Percentiles rank a stretch among this genome's conserved stretches.
Conservation (phyloP, 2,329 filamentous ascomycete genomes). For the Dendrostoma leiphaemia region DNA sequence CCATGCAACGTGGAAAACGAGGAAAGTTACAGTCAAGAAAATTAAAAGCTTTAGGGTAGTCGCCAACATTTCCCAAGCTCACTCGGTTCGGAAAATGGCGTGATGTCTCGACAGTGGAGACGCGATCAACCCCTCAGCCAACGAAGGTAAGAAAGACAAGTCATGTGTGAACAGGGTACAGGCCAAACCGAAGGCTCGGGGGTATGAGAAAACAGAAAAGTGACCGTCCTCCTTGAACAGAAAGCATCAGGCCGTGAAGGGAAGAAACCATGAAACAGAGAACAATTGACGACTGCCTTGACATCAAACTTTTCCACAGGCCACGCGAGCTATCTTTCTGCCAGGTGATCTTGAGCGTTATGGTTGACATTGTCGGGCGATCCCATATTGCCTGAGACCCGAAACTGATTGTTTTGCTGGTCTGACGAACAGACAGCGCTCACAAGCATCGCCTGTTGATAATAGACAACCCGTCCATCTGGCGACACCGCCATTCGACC, state of each 20-base stretch:
- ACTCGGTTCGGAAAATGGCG: neutral
- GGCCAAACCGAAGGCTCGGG: constrained; percentile 7
- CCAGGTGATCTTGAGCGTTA: too few relatives aligned
- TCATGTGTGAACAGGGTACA: constrained; percentile 17
- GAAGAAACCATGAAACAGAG: constrained; percentile 5
- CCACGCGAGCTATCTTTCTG: too few relatives aligned
- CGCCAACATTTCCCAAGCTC: neutral
- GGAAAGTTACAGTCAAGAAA: constrained; percentile 6
- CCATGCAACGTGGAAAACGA: constrained; percentile 13
- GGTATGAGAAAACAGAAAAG: constrained; percentile 19
- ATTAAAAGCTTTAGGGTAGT: neutral
- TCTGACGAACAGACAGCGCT: too few relatives aligned
- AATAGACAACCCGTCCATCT: too few relatives aligned
- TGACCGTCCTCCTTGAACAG: neutral
- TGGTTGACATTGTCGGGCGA: too few relatives aligned
- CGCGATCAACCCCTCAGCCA: neutral
- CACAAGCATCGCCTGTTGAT: too few relatives aligned
- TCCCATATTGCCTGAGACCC: too few relatives aligned
- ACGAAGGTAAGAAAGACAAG: constrained; percentile 14
- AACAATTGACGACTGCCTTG: constrained; percentile 9
- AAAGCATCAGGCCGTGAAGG: constrained; percentile 9
- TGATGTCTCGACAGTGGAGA: neutral
- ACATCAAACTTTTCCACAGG: constrained; percentile 4
- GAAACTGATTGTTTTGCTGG: too few relatives aligned
- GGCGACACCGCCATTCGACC: too few relatives aligned